These are phyloP conservation scores for Narthecium ossifragum DNA, from an alignment of 106 monocot genomes.

Conservation along the genomic window DNA sequence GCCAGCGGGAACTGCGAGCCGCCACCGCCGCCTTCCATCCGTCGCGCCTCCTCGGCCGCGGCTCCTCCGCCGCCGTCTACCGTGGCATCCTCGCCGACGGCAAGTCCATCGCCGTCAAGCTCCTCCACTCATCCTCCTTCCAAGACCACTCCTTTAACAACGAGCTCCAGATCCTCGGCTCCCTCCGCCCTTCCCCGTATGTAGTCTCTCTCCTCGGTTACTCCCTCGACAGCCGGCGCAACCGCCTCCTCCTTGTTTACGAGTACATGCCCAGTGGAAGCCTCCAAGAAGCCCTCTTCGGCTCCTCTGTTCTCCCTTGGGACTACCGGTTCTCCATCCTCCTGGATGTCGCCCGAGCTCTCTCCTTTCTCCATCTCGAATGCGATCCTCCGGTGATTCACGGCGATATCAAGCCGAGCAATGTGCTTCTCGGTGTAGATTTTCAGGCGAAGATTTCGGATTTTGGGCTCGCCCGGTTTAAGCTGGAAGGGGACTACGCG, in stretches of 20 bases:
- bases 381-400: constrained; percentile 85
- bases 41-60: constrained; percentile 48
- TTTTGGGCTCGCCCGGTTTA: constrained; percentile 62
- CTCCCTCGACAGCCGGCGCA: constrained; percentile 28
- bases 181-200: constrained; percentile 36
- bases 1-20: constrained; percentile 25
- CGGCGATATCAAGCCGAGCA: constrained; percentile 91
- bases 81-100: constrained; percentile 25
- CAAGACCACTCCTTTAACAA: constrained; percentile 30
- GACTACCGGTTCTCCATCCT: constrained; percentile 36
- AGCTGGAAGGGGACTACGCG: constrained; percentile 5
- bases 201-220: constrained; percentile 54
- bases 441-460: constrained; percentile 71
- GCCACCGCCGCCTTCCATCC: constrained; percentile 39
- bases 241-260: constrained; percentile 35
- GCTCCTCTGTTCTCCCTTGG: constrained; percentile 17
- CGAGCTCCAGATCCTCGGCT: constrained; percentile 37
- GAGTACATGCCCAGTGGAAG: constrained; percentile 52
- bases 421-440: constrained; percentile 54
- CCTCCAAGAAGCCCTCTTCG: constrained; percentile 52
- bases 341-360: constrained; percentile 45
- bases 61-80: constrained; percentile 53
- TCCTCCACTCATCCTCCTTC: constrained; percentile 16
- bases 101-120: constrained; percentile 51
- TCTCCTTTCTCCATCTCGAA: constrained; percentile 52